Percentiles rank a stretch among this genome's conserved stretches.
These are phyloP conservation scores for Crithidia bombi DNA, from an alignment of 208 protist genomes.

Conservation along the genomic window DNA sequence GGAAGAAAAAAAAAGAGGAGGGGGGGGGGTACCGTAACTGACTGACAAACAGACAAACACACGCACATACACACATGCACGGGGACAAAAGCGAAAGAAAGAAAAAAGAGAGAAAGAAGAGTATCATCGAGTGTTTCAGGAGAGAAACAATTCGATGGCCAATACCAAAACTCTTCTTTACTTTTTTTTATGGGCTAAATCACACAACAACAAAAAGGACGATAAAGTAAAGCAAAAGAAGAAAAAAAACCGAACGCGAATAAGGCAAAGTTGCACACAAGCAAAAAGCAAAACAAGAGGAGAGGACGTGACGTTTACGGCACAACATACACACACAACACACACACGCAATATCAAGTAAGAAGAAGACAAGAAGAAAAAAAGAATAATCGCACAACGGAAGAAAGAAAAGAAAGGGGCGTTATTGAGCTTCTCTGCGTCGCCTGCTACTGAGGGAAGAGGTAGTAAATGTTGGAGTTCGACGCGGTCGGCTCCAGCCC, in stretches of 20 bases:
- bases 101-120: slow-evolving; percentile 5
- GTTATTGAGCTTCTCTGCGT: neutral
- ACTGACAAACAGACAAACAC: too few relatives aligned
- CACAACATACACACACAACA: neutral
- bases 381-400: slow-evolving; percentile 3
- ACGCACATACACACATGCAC: neutral
- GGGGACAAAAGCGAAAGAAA: neutral
- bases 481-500: slow-evolving; percentile 16
- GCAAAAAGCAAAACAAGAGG: neutral
- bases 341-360: neutral
- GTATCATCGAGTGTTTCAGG: neutral
- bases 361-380: slow-evolving; percentile 18
- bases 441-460: slow-evolving; percentile 7
- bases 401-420: slow-evolving; percentile 19
- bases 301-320: neutral
- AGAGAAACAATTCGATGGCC: neutral
- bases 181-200: too few relatives aligned
- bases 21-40: neutral
- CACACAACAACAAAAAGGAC: neutral
- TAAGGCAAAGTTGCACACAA: neutral
- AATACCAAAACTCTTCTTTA: neutral
- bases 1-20: slow-evolving; percentile 16
- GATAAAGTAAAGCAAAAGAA: neutral
- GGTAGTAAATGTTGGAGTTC: slow-evolving; percentile 28
- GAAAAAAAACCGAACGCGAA: slow-evolving; percentile 6